A percentile compares a stretch with the other conserved stretches of the same genome.
Conservation (phyloP, 129 eudicot genomes). For the Cynara cardunculus region DNA sequence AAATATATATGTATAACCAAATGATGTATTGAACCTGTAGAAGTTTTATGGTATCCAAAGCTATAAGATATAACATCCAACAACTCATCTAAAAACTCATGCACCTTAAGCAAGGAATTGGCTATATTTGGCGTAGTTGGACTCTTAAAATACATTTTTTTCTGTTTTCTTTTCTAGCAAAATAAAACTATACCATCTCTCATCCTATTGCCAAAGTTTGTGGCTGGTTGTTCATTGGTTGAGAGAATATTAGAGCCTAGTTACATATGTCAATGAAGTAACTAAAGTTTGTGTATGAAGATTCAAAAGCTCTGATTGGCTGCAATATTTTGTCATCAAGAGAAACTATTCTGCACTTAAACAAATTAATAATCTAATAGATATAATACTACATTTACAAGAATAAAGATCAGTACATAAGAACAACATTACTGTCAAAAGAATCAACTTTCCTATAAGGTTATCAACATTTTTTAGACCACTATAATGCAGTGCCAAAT, state of each 20-base stretch:
- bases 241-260: not conserved
- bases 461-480: not conserved
- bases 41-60: not conserved
- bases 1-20: not conserved
- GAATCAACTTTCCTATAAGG: not conserved
- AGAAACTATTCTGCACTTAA: not conserved
- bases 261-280: conserved; percentile 6
- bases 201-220: not conserved
- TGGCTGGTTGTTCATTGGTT: not conserved
- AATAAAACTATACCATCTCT: not conserved
- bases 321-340: not conserved
- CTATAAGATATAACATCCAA: not conserved
- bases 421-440: not conserved
- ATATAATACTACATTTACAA: not conserved
- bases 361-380: not conserved
- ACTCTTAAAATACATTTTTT: not conserved
- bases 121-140: not conserved
- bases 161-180: not conserved
- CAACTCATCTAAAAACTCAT: not conserved
- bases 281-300: not conserved
- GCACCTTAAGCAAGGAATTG: not conserved
- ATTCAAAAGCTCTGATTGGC: conserved; percentile 1
- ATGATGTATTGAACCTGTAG: not conserved
- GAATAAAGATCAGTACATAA: not conserved
- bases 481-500: not conserved